These are phyloP conservation scores for Diplodia corticola DNA, from an alignment of 2,329 filamentous ascomycete genomes.

Conservation along the genomic window DNA sequence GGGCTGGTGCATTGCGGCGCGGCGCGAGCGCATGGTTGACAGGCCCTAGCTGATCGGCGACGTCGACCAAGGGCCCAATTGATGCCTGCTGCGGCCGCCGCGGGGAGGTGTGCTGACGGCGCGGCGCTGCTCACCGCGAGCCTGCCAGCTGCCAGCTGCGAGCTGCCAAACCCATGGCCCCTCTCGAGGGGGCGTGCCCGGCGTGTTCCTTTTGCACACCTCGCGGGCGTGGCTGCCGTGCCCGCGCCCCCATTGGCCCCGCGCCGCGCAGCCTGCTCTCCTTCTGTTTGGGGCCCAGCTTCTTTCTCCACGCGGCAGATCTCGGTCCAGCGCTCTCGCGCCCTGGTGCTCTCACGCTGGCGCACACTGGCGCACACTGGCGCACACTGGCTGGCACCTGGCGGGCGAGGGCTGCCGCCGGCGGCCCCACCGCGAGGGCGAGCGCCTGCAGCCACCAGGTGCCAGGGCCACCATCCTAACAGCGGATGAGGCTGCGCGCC, in stretches of 20 bases:
- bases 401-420: neutral
- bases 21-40: slow-evolving; percentile 22
- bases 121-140: slow-evolving; percentile 16
- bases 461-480: too few species aligned
- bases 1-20: slow-evolving; percentile 21
- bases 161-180: slow-evolving; percentile 16
- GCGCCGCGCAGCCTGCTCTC: neutral
- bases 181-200: neutral
- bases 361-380: too few species aligned
- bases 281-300: slow-evolving; percentile 21
- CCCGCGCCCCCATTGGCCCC: slow-evolving; percentile 3
- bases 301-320: slow-evolving; percentile 24
- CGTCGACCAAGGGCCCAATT: slow-evolving; percentile 3
- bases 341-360: too few species aligned
- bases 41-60: slow-evolving; percentile 15
- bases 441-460: slow-evolving; percentile 19
- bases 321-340: too few species aligned
- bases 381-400: too few species aligned
- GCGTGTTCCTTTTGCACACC: slow-evolving; percentile 1
- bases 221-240: neutral
- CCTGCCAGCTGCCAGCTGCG: too few species aligned
- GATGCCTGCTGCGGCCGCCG: neutral
- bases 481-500: slow-evolving; percentile 18
- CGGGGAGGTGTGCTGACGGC: slow-evolving; percentile 18
- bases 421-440: slow-evolving; percentile 15